A percentile compares a stretch with the other conserved stretches of the same genome.
Evolutionary conservation across 192 early-diverging fungal genomes (phyloP).

Genomic region (Paraglomus occultum): DNA sequence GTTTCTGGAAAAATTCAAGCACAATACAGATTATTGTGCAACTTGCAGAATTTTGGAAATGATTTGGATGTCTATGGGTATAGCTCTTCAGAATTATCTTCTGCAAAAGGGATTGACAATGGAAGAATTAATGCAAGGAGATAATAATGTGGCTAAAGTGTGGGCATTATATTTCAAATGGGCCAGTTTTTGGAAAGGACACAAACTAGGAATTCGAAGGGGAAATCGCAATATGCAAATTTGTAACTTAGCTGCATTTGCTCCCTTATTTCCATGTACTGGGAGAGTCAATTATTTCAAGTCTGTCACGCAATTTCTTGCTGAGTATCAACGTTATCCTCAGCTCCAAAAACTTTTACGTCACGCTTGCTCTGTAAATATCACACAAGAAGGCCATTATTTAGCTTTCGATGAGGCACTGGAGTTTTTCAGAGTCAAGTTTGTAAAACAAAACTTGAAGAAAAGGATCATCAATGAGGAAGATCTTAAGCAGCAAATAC

Average conservation of each 20-base stretch:
- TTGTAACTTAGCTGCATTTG: conserved; percentile 8
- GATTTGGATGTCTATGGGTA: not conserved
- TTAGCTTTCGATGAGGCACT: conserved; percentile 4
- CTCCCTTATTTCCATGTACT: conserved; percentile 10
- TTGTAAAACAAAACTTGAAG: conserved; percentile 6
- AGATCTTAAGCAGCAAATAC: conserved; percentile 8
- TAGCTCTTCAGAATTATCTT: not conserved
- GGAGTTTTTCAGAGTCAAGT: conserved; percentile 7
- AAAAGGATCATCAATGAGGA: not conserved
- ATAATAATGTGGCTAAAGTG: conserved; percentile 15
- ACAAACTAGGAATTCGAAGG: not conserved
- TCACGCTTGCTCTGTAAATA: not conserved
- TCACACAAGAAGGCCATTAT: not conserved
- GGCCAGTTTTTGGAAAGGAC: conserved; percentile 1
- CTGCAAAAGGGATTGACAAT: not conserved
- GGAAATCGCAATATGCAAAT: not conserved
- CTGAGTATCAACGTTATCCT: not conserved
- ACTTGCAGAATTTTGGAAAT: not conserved
- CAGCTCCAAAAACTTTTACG: not conserved
- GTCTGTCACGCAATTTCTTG: conserved; percentile 2
- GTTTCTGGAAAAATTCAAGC: conserved; percentile 11
- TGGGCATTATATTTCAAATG: conserved; percentile 11
- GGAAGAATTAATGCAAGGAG: no score
- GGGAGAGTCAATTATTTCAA: not conserved
- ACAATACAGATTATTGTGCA: not conserved